Evolutionary conservation across 2,329 filamentous ascomycete genomes (phyloP).

Genomic region (Boeremia lycopersici): DNA sequence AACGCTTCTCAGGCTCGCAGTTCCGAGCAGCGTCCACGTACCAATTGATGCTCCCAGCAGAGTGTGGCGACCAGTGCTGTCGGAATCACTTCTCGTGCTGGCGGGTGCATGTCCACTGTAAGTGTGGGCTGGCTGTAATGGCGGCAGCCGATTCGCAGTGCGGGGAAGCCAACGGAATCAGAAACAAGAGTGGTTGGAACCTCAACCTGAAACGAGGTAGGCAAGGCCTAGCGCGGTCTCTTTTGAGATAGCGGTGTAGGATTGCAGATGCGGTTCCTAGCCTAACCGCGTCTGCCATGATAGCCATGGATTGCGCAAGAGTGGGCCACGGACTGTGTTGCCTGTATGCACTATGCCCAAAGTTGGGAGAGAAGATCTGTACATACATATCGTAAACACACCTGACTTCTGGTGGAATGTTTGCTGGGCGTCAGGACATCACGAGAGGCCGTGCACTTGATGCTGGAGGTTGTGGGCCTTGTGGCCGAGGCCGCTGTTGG

Average conservation of each 20-base stretch:
- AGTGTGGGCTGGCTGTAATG: conserved; percentile 11
- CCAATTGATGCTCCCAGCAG: conserved; percentile 3
- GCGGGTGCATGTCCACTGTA: conserved; percentile 5
- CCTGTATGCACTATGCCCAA: background rate
- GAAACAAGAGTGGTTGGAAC: conserved; percentile 16
- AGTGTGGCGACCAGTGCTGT: background rate
- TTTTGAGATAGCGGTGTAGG: conserved; percentile 18
- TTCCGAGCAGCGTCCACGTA: background rate
- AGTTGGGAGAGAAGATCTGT: background rate
- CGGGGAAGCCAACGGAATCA: conserved; percentile 4
- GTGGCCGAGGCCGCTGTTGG: conserved; percentile 6
- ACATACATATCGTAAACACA: background rate
- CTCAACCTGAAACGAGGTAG: conserved; percentile 15
- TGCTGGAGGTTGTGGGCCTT: conserved; percentile 1
- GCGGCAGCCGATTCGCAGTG: conserved; percentile 17
- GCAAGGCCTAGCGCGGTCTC: conserved; percentile 11
- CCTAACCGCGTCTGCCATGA: conserved; percentile 24
- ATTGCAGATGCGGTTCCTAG: conserved; percentile 27
- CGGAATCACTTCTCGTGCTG: conserved; percentile 16
- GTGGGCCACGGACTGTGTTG: conserved; percentile 7
- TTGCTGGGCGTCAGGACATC: conserved; percentile 7
- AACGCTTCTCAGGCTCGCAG: background rate
- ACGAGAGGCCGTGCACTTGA: conserved; percentile 4
- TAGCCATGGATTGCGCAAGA: conserved; percentile 23
- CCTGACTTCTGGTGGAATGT: conserved; percentile 3